A percentile compares a stretch with the other conserved stretches of the same genome.
Conservation (phyloP, 306 rosid genomes). For the Mimosa pudica region DNA sequence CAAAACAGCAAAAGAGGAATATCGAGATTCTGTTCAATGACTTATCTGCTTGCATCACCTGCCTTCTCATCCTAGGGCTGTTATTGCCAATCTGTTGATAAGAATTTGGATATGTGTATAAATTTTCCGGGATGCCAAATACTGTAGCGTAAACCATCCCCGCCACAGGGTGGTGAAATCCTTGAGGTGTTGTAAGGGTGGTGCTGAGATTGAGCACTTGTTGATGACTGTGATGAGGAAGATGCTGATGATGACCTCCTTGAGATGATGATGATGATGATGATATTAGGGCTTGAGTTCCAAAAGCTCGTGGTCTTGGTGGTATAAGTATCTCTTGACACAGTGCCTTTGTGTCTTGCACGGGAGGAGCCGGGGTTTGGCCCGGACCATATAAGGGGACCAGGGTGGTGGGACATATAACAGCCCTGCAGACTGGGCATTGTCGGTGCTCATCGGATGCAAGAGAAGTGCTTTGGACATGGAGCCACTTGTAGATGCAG, state of each 20-base stretch:
- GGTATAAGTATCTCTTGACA: conserved; percentile 51
- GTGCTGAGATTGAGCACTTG: conserved; percentile 51
- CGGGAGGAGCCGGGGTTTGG: conserved; percentile 40
- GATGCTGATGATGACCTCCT: conserved; percentile 63
- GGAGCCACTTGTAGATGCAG: conserved; percentile 93
- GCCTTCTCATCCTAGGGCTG: conserved; percentile 77
- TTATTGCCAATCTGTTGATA: conserved; percentile 49
- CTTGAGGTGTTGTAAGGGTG: conserved; percentile 41
- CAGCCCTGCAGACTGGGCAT: conserved; percentile 94
- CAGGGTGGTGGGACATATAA: conserved; percentile 75
- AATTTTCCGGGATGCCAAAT: conserved; percentile 65
- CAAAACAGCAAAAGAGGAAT: conserved; percentile 79
- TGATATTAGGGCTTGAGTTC: conserved; percentile 43
- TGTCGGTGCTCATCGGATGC: conserved; percentile 75
- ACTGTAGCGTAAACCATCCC: conserved; percentile 75
- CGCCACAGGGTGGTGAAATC: conserved; percentile 52
- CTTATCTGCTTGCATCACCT: conserved; percentile 78
- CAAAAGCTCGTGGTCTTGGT: conserved; percentile 78
- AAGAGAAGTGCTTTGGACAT: conserved; percentile 74
- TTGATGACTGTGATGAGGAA: conserved; percentile 72
- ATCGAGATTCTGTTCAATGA: conserved; percentile 79
- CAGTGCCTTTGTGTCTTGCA: conserved; percentile 41
- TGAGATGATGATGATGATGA: conserved; percentile 44
- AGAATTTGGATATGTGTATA: conserved; percentile 56
- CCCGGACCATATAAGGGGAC: conserved; percentile 88